Evolutionary conservation across 257 asterid genomes (phyloP).

Genomic region (Haberlea rhodopensis): DNA sequence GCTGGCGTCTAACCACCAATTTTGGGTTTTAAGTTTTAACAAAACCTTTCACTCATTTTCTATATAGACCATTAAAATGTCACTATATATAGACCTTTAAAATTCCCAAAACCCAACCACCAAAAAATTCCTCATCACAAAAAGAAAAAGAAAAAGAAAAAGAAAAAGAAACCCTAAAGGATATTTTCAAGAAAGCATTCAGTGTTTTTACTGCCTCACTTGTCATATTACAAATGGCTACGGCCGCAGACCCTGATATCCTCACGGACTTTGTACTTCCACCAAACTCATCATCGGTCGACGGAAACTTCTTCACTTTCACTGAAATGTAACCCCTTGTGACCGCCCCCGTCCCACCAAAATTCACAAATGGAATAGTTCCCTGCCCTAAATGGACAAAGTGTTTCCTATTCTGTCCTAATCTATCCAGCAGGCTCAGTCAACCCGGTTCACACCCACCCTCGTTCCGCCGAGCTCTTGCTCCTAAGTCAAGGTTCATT

Average conservation of each 20-base stretch:
- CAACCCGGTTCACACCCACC: slow-evolving; percentile 64
- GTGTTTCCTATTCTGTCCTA: slow-evolving; percentile 51
- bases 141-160: not conserved
- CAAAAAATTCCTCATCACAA: not conserved
- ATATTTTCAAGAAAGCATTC: not conserved
- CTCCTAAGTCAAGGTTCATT: slow-evolving; percentile 43
- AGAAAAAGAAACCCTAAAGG: slow-evolving; percentile 15
- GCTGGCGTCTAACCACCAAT: not conserved
- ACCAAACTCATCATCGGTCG: slow-evolving; percentile 20
- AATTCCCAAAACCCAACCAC: not conserved
- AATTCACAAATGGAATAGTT: slow-evolving; percentile 46
- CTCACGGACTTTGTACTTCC: slow-evolving; percentile 41
- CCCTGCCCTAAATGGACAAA: slow-evolving; percentile 48
- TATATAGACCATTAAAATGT: slow-evolving; percentile 1
- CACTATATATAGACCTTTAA: slow-evolving; percentile 13
- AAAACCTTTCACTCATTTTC: not conserved
- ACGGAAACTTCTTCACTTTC: slow-evolving; percentile 49
- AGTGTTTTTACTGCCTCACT: slow-evolving; percentile 5
- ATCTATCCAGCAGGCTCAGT: slow-evolving; percentile 43
- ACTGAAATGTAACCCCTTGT: slow-evolving; percentile 40
- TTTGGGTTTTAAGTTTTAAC: slow-evolving; percentile 21
- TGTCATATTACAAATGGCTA: not conserved
- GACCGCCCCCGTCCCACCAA: slow-evolving; percentile 33
- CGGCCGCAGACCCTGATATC: not conserved
- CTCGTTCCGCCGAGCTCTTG: slow-evolving; percentile 58